These are phyloP conservation scores for Amanita brunnescens DNA, from an alignment of 768 basidiomycete species.

Conservation along the genomic window DNA sequence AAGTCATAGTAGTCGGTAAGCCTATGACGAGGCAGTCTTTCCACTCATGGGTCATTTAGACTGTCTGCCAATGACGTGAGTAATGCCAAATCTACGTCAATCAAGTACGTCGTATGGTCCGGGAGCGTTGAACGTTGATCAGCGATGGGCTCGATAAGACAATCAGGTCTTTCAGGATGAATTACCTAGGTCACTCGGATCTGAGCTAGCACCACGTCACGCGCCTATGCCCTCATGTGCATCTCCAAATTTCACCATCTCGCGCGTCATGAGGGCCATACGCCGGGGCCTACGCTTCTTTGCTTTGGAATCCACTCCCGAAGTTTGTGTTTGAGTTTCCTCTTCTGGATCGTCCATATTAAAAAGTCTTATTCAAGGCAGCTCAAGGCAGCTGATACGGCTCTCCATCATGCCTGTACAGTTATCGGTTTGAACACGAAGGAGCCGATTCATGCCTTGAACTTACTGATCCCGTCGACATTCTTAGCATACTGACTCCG, in stretches of 20 bases:
- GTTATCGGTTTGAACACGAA: neutral
- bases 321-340: too few relatives aligned
- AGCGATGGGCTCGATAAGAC: neutral
- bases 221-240: neutral
- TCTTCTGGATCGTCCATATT: neutral
- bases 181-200: too few relatives aligned
- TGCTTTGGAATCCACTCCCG: neutral
- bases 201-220: too few relatives aligned
- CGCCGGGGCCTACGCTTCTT: neutral
- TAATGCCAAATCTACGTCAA: neutral
- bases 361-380: neutral
- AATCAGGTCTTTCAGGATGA: neutral
- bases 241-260: neutral
- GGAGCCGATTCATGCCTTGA: neutral
- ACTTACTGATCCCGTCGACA: neutral
- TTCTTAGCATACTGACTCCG: too few relatives aligned
- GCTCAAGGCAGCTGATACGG: neutral
- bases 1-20: too few relatives aligned
- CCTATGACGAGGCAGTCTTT: too few relatives aligned
- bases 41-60: too few relatives aligned
- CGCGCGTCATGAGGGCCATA: too few relatives aligned
- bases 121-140: neutral
- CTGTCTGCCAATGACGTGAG: neutral
- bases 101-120: neutral
- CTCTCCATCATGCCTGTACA: neutral